Percentiles rank a stretch among this genome's conserved stretches.
These are phyloP conservation scores for Tolypocladium sp. DNA, from an alignment of 2,329 filamentous ascomycete genomes.

Conservation along the genomic window DNA sequence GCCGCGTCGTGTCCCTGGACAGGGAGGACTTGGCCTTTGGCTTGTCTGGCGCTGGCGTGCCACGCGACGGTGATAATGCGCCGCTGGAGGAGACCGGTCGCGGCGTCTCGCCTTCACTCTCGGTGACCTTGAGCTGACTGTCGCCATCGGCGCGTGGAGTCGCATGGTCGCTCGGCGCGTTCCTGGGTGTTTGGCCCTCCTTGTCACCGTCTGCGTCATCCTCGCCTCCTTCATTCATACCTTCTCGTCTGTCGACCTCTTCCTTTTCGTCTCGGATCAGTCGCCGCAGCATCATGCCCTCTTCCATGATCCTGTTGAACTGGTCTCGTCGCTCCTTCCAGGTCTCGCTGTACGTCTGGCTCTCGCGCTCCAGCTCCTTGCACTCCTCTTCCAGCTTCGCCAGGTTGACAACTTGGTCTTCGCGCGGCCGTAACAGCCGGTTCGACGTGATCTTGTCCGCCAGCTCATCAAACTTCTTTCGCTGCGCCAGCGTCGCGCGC, in stretches of 20 bases:
- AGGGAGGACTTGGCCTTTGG: conserved; percentile 1
- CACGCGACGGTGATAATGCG: conserved; percentile 22
- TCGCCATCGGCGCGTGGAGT: conserved; percentile 40
- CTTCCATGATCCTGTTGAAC: conserved; percentile 81
- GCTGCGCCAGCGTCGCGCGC: conserved; percentile 63
- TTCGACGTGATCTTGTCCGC: conserved; percentile 82
- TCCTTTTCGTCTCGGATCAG: conserved; percentile 93
- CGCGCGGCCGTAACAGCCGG: conserved; percentile 68
- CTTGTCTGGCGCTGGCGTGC: conserved; percentile 19
- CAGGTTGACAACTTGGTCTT: conserved; percentile 70
- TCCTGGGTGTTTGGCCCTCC: conserved; percentile 39
- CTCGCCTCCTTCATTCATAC: conserved; percentile 63
- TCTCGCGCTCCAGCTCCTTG: conserved; percentile 75
- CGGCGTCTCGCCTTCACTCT: conserved; percentile 18
- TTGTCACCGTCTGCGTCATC: conserved; percentile 42
- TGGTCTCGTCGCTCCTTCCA: conserved; percentile 81
- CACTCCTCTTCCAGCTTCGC: conserved; percentile 83
- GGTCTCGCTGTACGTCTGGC: conserved; percentile 68
- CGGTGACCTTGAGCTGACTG: conserved; percentile 13
- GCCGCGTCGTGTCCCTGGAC: conserved; percentile 2
- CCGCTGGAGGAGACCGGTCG: conserved; percentile 16
- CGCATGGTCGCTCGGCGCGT: conserved; percentile 40
- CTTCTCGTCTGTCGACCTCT: conserved; percentile 80
- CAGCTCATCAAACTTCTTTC: conserved; percentile 80
- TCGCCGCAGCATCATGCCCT: conserved; percentile 76